Percentiles rank a stretch among this genome's conserved stretches.
Evolutionary conservation across 495 filamentous ascomycete genomes (phyloP).

Genomic region (Hyaloscypha bicolor): DNA sequence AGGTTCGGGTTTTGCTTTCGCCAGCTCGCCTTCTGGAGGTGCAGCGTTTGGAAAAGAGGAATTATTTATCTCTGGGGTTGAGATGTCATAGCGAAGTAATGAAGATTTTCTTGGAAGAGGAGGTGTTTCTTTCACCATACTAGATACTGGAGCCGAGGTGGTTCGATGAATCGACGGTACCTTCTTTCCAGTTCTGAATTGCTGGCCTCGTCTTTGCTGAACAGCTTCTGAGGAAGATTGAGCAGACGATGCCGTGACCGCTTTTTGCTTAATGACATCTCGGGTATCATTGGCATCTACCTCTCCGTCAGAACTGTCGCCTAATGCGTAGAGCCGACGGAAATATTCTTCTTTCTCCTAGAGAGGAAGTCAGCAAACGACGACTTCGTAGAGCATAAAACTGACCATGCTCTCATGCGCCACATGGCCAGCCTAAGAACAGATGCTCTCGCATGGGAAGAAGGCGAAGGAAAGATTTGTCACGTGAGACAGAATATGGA

Average conservation of each 20-base stretch:
- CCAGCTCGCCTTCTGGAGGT: background rate
- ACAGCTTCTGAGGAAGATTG: constrained; percentile 7
- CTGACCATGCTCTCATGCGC: background rate
- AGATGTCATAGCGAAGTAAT: constrained; percentile 20
- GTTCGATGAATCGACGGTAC: constrained; percentile 24
- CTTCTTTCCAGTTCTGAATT: constrained; percentile 8
- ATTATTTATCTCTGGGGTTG: constrained; percentile 6
- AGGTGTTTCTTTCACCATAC: constrained; percentile 21
- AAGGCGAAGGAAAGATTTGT: background rate
- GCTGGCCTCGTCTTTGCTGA: background rate
- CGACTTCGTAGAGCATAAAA: background rate
- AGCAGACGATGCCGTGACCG: constrained; percentile 13
- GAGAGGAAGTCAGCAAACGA: constrained; percentile 7
- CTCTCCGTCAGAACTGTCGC: constrained; percentile 43
- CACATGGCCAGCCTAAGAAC: background rate
- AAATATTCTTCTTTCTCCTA: constrained; percentile 43
- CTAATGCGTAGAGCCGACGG: constrained; percentile 46
- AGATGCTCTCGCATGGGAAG: background rate
- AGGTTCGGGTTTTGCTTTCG: constrained; percentile 3
- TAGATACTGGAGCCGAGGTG: constrained; percentile 21
- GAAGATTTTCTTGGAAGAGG: constrained; percentile 13
- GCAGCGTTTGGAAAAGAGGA: constrained; percentile 16
- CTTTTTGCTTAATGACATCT: constrained; percentile 13
- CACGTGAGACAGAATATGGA: background rate
- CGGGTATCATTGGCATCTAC: constrained; percentile 28